Percentiles rank a stretch among this genome's conserved stretches.
Evolutionary conservation across 306 rosid genomes (phyloP).

Genomic region (Comarum palustre): DNA sequence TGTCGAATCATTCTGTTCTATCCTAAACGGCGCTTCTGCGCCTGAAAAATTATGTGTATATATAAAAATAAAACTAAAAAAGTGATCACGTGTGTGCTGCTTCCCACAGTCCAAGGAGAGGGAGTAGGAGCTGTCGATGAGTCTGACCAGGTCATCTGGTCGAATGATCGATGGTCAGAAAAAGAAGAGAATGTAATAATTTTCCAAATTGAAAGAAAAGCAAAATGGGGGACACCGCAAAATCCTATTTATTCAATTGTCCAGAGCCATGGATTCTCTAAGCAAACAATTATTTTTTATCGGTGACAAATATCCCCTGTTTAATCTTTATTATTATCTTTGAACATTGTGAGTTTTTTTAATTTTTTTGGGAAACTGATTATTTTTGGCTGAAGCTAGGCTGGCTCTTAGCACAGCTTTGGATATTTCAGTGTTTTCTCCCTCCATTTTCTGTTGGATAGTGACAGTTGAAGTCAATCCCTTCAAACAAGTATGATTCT

Average conservation of each 20-base stretch:
- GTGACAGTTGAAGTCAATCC: constrained; percentile 11
- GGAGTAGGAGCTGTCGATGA: background rate
- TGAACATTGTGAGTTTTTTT: background rate
- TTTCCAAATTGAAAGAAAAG: background rate
- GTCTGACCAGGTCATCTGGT: background rate
- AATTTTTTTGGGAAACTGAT: background rate
- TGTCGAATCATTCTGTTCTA: too few species aligned
- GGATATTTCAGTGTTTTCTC: background rate
- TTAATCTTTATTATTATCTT: too few species aligned
- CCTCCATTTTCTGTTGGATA: background rate
- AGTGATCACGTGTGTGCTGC: constrained; percentile 1
- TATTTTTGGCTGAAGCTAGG: background rate
- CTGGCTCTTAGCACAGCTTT: constrained; percentile 7
- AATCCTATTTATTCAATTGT: background rate
- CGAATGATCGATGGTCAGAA: background rate
- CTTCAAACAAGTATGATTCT: background rate
- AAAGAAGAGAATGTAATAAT: background rate
- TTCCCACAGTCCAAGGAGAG: background rate
- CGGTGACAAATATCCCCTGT: background rate
- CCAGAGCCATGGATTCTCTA: background rate
- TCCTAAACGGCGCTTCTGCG: too few species aligned
- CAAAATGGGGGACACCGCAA: background rate
- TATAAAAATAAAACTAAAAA: too few species aligned
- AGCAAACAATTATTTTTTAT: background rate
- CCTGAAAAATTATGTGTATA: too few species aligned